Base-by-base conservation (phyloP, 108 stramenopile genomes). In the Nitzschia sp. region DNA sequence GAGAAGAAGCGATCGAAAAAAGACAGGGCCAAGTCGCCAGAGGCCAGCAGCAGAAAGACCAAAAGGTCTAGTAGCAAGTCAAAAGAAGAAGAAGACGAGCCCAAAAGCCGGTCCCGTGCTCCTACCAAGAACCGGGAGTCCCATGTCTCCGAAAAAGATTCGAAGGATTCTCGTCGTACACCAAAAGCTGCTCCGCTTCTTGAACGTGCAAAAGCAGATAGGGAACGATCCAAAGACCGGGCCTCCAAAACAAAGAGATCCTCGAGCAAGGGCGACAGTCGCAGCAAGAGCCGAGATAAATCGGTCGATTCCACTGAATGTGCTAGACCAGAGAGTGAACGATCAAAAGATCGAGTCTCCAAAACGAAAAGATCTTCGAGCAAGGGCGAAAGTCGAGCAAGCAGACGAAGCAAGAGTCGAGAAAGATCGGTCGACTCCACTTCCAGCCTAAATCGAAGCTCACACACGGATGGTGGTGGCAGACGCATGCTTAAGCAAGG, bases 321-420 rank as follows among this genome's bases (percentile, higher is more conserved):
- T n/a, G n/a, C n/a, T n/a, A n/a, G n/a, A n/a, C n/a, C n/a, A n/a
- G n/a, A n/a, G n/a, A 6, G 38, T 6, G 38, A 6, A 9, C 38
- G 38, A 13, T 42, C 38, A 42, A 42, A 42, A 13, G 38, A 42
- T 42, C 38, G 38, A 42, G 38, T 9, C 13, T 6, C 13, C 38
- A 13, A 13, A 9, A 13, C 13, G 38, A 42, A 42, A 42, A 13
- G 13, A 42, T 6, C 9, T 13, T 42, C 38, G 38, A 42, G 38
- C 49, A 23, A 23, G 49, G 21, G 49, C 49, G 49, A 17, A 21
- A 9, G 13, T 51, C 49, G 49, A 51, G 49, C 21, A 51, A 51
- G 21, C 18, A 51, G 49, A 51, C 49, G 49, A 51, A 51, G 21
- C 49, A 51, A 51, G 21, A 51, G 49, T 51, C 13, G 21, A n/a